Percentiles rank a stretch among this genome's conserved stretches.
Evolutionary conservation across 148 eudicot species (phyloP).

Genomic region (Vaccinium corymbosum): DNA sequence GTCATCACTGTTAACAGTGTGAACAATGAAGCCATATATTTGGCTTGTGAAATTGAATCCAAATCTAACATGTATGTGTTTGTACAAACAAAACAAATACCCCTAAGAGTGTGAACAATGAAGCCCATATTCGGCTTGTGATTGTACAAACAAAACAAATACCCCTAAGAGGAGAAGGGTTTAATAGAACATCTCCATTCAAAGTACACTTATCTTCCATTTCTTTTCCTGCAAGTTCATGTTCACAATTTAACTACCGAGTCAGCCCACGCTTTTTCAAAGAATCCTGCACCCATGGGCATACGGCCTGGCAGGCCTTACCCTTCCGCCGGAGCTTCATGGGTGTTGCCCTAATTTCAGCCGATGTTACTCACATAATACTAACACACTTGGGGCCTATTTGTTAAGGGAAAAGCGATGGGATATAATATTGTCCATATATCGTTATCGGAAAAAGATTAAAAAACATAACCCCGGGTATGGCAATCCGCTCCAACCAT

Average conservation of each 20-base stretch:
- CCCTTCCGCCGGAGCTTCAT: too few relatives aligned
- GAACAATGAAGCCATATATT: background rate
- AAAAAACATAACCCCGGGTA: too few relatives aligned
- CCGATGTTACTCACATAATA: too few relatives aligned
- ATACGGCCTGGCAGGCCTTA: too few relatives aligned
- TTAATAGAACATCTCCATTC: background rate
- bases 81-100: slow-evolving; percentile 5
- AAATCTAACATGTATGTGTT: background rate
- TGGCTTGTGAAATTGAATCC: background rate
- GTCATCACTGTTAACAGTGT: background rate
- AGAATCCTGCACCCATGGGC: too few relatives aligned
- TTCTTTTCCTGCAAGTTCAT: background rate
- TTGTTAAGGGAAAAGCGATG: too few relatives aligned
- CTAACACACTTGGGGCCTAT: too few relatives aligned
- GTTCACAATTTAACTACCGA: background rate
- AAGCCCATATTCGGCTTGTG: background rate
- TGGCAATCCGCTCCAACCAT: too few relatives aligned
- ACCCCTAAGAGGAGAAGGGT: background rate
- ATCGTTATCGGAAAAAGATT: too few relatives aligned
- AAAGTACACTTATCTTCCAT: background rate
- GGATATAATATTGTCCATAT: too few relatives aligned
- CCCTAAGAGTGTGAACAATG: background rate
- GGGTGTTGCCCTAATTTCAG: too few relatives aligned
- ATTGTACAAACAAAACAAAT: background rate
- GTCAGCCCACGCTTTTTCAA: too few relatives aligned